These are phyloP conservation scores for Cynanchum wilfordii DNA, from an alignment of 257 asterid species.

Conservation along the genomic window DNA sequence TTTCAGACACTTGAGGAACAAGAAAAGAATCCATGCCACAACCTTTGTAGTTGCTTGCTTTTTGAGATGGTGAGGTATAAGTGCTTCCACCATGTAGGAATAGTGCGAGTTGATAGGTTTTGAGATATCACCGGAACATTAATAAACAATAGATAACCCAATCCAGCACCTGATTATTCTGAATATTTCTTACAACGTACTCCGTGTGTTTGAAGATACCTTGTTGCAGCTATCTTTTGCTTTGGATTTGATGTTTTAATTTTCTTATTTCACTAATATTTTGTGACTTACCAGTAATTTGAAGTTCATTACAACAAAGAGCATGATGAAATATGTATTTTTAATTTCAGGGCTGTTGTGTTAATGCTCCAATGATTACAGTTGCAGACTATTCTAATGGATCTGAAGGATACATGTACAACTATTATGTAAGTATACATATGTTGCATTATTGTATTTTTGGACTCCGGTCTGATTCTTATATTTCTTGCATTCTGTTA, in stretches of 20 bases:
- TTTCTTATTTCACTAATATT: neutral
- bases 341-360: constrained; percentile 40
- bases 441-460: neutral
- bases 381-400: constrained; percentile 97
- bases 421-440: constrained; percentile 63
- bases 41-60: neutral
- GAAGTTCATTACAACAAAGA: neutral
- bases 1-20: constrained; percentile 3
- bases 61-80: neutral
- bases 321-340: constrained; percentile 12
- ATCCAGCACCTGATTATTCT: neutral
- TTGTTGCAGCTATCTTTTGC: neutral
- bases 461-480: neutral
- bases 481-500: constrained; percentile 4
- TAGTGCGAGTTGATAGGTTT: neutral
- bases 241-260: neutral
- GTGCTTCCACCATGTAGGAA: neutral
- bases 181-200: neutral
- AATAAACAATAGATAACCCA: neutral
- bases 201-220: neutral
- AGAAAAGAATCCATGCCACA: neutral
- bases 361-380: constrained; percentile 98
- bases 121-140: neutral
- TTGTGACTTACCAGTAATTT: neutral
- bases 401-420: constrained; percentile 83